Evolutionary conservation across 1,284 basidiomycete species (phyloP).

Genomic region (Heterobasidion occidentale): DNA sequence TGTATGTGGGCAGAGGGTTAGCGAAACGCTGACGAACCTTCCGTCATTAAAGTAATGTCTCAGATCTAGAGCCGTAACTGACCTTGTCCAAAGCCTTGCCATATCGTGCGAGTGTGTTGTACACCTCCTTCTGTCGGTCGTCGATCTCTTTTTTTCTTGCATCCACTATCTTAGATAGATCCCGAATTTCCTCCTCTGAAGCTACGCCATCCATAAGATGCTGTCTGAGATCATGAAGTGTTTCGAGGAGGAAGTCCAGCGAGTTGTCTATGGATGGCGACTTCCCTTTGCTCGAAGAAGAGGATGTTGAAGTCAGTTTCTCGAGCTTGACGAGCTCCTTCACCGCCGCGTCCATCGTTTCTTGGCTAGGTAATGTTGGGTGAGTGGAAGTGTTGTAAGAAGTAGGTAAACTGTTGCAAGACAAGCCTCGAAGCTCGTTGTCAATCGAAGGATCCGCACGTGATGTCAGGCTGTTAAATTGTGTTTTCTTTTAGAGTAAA

Average conservation of each 20-base stretch:
- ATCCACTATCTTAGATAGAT: conserved; percentile 55
- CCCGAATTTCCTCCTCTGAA: conserved; percentile 43
- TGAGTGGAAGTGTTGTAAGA: background rate
- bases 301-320: conserved; percentile 39
- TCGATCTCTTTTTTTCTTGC: conserved; percentile 78
- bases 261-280: conserved; percentile 51
- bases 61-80: conserved; percentile 7
- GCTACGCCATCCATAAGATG: conserved; percentile 45
- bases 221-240: conserved; percentile 52
- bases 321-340: conserved; percentile 73
- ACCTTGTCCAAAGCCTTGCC: conserved; percentile 91
- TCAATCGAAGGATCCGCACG: background rate
- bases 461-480: background rate
- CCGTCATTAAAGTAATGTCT: background rate
- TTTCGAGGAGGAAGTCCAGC: conserved; percentile 60
- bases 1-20: conserved; percentile 55
- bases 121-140: conserved; percentile 82
- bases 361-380: background rate
- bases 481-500: background rate
- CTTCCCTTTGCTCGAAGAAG: conserved; percentile 38
- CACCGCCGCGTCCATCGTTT: conserved; percentile 56
- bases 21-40: conserved; percentile 54
- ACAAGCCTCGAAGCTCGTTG: background rate
- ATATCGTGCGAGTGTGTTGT: conserved; percentile 65
- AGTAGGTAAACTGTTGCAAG: too few species aligned